Evolutionary conservation across 495 filamentous ascomycete species (phyloP).

Genomic region (Hypoxylon intermedium): DNA sequence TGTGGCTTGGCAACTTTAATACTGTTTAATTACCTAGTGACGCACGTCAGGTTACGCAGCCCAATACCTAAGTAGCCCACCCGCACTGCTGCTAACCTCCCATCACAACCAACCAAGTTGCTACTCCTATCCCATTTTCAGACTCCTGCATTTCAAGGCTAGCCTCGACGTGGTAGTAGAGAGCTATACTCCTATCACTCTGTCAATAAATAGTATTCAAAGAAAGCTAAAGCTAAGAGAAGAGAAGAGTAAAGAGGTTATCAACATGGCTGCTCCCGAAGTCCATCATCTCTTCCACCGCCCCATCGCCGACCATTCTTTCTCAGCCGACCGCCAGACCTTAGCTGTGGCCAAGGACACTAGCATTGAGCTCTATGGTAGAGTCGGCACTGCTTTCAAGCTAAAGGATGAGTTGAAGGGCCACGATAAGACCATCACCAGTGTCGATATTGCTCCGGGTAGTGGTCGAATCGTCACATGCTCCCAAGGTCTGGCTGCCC

Average conservation of each 20-base stretch:
- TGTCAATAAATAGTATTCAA: constrained; percentile 1
- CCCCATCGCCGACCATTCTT: constrained; percentile 96
- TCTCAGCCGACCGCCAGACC: constrained; percentile 87
- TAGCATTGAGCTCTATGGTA: constrained; percentile 86
- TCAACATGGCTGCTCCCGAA: constrained; percentile 80
- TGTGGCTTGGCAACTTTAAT: background rate
- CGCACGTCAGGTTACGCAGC: background rate
- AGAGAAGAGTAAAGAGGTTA: background rate
- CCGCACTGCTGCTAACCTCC: too few relatives aligned
- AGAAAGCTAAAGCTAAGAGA: background rate
- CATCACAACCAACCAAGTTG: background rate
- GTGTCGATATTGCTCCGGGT: constrained; percentile 91
- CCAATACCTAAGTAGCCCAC: too few relatives aligned
- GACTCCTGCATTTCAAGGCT: constrained; percentile 9
- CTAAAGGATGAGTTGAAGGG: constrained; percentile 91
- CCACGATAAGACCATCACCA: constrained; percentile 95
- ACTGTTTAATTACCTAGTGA: too few relatives aligned
- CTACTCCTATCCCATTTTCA: constrained; percentile 2
- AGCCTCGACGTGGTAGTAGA: constrained; percentile 80
- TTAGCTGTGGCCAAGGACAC: constrained; percentile 92
- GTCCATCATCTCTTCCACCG: constrained; percentile 96
- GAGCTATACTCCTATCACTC: constrained; percentile 93
- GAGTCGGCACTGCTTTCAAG: constrained; percentile 75
- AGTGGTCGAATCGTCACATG: constrained; percentile 95
- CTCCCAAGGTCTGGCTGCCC: constrained; percentile 74